Evolutionary conservation across 495 filamentous ascomycete genomes (phyloP).

Genomic region (Lasiosphaeriaceae sp.): DNA sequence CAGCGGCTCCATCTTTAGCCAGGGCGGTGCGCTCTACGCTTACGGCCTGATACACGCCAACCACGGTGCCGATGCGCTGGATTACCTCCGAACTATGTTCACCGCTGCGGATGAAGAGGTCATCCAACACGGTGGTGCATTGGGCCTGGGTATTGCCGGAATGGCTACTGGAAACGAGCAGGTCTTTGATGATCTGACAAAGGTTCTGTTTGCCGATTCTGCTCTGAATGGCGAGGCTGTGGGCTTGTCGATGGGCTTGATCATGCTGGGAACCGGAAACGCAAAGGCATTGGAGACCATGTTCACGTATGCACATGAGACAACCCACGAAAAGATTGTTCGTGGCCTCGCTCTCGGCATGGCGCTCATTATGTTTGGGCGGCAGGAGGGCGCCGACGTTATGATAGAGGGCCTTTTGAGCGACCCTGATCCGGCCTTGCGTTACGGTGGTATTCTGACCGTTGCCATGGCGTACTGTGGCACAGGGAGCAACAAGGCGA

Average conservation of each 20-base stretch:
- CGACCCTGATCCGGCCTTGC: slow-evolving; percentile 87
- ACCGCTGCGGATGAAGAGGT: slow-evolving; percentile 85
- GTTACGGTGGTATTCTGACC: slow-evolving; percentile 99
- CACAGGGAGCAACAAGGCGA: slow-evolving; percentile 96
- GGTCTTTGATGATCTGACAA: slow-evolving; percentile 87
- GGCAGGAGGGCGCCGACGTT: slow-evolving; percentile 91
- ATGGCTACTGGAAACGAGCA: slow-evolving; percentile 92
- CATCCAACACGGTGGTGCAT: slow-evolving; percentile 91
- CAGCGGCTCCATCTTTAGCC: slow-evolving; percentile 84
- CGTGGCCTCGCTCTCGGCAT: slow-evolving; percentile 93
- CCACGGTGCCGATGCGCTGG: slow-evolving; percentile 87
- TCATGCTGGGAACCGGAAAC: slow-evolving; percentile 96
- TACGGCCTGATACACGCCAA: slow-evolving; percentile 97
- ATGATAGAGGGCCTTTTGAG: slow-evolving; percentile 89
- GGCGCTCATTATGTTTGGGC: slow-evolving; percentile 97
- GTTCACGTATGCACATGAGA: slow-evolving; percentile 97
- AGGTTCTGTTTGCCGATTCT: slow-evolving; percentile 84
- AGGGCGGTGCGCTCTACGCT: slow-evolving; percentile 92
- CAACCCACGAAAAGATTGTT: slow-evolving; percentile 97
- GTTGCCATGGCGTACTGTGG: slow-evolving; percentile 96
- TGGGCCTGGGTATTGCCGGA: slow-evolving; percentile 92
- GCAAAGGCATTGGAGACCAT: slow-evolving; percentile 87
- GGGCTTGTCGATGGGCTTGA: slow-evolving; percentile 89
- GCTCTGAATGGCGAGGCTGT: slow-evolving; percentile 96
- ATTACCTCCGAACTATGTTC: slow-evolving; percentile 85